These are phyloP conservation scores for Fusarium transvaalense DNA, from an alignment of 2,329 filamentous ascomycete genomes.

Conservation along the genomic window DNA sequence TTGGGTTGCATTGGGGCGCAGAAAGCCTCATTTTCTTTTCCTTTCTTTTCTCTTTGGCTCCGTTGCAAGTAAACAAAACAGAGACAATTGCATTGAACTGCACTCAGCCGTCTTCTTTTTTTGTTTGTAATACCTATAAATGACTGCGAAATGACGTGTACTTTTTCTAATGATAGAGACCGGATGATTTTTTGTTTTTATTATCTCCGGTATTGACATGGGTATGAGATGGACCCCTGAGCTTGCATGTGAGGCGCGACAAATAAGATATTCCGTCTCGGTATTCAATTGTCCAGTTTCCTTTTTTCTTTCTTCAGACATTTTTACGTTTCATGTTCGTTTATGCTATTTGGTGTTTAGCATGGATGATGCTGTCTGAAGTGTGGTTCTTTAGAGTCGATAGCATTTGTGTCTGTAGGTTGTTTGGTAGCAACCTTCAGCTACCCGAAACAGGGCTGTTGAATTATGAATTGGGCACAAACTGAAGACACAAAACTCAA, in stretches of 20 bases:
- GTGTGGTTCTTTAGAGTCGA: too few species aligned
- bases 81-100: background rate
- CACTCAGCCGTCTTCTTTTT: background rate
- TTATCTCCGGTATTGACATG: conserved; percentile 5
- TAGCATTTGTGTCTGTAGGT: background rate
- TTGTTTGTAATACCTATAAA: background rate
- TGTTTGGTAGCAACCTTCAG: background rate
- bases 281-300: conserved; percentile 13
- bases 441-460: background rate
- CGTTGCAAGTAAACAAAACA: conserved; percentile 5
- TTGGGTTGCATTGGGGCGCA: background rate
- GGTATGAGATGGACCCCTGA: conserved; percentile 19
- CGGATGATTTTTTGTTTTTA: conserved; percentile 3
- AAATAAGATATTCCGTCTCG: conserved; percentile 9
- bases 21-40: conserved; percentile 34
- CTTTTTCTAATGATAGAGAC: background rate
- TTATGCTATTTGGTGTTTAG: too few species aligned
- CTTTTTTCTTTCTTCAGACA: background rate
- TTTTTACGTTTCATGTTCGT: conserved; percentile 1
- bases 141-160: background rate
- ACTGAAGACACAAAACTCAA: background rate
- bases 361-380: background rate
- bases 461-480: background rate
- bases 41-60: conserved; percentile 20
- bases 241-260: background rate